A percentile compares a stretch with the other conserved stretches of the same genome.
These are phyloP conservation scores for Flaveria floridana DNA, from an alignment of 140 eudicot species.

Conservation along the genomic window DNA sequence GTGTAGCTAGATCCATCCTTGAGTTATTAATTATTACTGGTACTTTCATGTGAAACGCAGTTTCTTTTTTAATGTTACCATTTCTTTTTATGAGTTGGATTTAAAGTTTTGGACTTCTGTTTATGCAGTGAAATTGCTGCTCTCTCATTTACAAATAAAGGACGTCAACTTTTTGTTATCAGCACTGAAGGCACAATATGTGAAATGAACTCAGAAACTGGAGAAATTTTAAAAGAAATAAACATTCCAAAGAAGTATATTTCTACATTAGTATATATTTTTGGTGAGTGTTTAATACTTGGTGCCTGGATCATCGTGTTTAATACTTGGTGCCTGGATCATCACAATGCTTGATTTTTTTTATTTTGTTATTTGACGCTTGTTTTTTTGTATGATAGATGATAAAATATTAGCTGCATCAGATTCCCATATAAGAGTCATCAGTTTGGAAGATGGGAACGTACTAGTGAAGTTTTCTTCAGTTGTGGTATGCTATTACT, in stretches of 20 bases:
- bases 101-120: conserved; percentile 1
- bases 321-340: background rate
- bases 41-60: conserved; percentile 8
- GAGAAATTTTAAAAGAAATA: conserved; percentile 44
- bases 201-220: conserved; percentile 53
- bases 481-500: conserved; percentile 35
- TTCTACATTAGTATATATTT: conserved; percentile 34
- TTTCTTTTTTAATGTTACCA: background rate
- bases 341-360: background rate
- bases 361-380: background rate
- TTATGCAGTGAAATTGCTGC: conserved; percentile 49
- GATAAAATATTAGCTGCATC: conserved; percentile 49
- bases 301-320: conserved; percentile 20
- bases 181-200: conserved; percentile 41
- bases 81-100: conserved; percentile 2
- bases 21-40: background rate
- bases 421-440: conserved; percentile 34
- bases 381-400: conserved; percentile 36
- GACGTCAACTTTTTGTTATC: conserved; percentile 39
- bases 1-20: background rate
- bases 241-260: conserved; percentile 44
- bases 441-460: conserved; percentile 43
- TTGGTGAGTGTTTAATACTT: conserved; percentile 37
- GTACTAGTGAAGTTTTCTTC: conserved; percentile 46
- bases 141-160: conserved; percentile 49